Evolutionary conservation across 1,284 basidiomycete species (phyloP).

Genomic region (Melanopsichium pennsylvanicum): DNA sequence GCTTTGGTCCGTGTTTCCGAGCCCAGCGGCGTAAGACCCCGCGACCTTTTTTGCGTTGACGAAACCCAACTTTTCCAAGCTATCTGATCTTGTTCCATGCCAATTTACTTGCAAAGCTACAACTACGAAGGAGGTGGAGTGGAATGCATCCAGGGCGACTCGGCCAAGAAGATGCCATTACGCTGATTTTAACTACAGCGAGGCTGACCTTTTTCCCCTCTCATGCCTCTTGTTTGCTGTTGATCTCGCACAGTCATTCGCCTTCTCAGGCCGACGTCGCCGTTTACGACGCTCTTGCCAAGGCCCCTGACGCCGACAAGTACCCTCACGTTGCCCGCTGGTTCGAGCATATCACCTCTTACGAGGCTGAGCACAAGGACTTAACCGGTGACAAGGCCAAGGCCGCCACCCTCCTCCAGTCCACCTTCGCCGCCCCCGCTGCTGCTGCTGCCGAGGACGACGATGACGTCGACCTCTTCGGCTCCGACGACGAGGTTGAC

Average conservation of each 20-base stretch:
- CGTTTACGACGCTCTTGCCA: conserved; percentile 81
- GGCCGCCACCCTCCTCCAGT: conserved; percentile 55
- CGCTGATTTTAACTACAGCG: too few relatives aligned
- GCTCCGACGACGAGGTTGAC: conserved; percentile 88
- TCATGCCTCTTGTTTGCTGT: background rate
- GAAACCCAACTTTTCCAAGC: conserved; percentile 62
- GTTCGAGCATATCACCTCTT: conserved; percentile 73
- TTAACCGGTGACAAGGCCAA: conserved; percentile 63
- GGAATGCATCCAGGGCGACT: too few relatives aligned
- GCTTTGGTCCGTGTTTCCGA: conserved; percentile 67
- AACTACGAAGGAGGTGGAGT: background rate
- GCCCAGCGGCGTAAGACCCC: conserved; percentile 67
- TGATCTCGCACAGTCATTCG: conserved; percentile 75
- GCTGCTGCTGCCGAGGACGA: conserved; percentile 79
- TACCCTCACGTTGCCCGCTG: conserved; percentile 86
- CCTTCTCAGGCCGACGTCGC: conserved; percentile 96
- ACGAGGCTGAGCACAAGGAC: conserved; percentile 60
- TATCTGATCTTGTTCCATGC: conserved; percentile 50
- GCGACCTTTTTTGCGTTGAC: conserved; percentile 64
- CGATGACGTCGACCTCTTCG: conserved; percentile 91
- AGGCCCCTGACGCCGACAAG: conserved; percentile 71
- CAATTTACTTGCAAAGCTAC: background rate
- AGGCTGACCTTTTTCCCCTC: background rate
- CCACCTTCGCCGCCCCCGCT: conserved; percentile 64
- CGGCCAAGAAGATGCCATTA: too few relatives aligned